Conservation (phyloP, 768 basidiomycete species). For the Asterophora lycoperdoides region DNA sequence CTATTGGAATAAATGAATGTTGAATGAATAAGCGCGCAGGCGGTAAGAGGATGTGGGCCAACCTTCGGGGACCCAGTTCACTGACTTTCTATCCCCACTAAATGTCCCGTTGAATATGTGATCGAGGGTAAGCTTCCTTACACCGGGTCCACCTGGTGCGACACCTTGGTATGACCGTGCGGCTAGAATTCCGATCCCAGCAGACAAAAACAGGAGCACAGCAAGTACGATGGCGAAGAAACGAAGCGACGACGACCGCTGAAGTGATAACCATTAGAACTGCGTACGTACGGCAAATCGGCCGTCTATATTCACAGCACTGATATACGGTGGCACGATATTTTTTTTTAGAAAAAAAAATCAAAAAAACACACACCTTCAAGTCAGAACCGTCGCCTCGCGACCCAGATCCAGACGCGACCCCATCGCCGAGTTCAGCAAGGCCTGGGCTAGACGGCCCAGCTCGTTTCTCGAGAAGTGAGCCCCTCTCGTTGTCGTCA, state of each 20-base stretch:
- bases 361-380: constrained; percentile 8
- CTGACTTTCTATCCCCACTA: constrained; percentile 31
- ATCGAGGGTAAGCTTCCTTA: constrained; percentile 75
- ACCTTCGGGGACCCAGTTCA: constrained; percentile 96
- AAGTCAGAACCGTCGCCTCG: constrained; percentile 4
- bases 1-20: constrained; percentile 34
- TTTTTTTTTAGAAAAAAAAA: too few relatives aligned
- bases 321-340: too few relatives aligned
- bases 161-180: constrained; percentile 67
- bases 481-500: constrained; percentile 31
- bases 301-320: too few relatives aligned
- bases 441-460: constrained; percentile 19
- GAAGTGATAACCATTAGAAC: background rate
- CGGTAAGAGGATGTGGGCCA: constrained; percentile 14
- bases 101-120: constrained; percentile 95
- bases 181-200: constrained; percentile 71
- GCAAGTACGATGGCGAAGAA: constrained; percentile 59
- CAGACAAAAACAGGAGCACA: constrained; percentile 54
- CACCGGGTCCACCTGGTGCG: constrained; percentile 48
- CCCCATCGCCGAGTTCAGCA: constrained; percentile 21
- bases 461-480: constrained; percentile 45
- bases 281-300: too few relatives aligned
- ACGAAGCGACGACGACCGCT: constrained; percentile 53
- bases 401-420: constrained; percentile 10
- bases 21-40: background rate